Evolutionary conservation across 495 filamentous ascomycete genomes (phyloP), one percentile per base, ranked within the genome.

Genomic region (Trichoderma erinaceum): DNA sequence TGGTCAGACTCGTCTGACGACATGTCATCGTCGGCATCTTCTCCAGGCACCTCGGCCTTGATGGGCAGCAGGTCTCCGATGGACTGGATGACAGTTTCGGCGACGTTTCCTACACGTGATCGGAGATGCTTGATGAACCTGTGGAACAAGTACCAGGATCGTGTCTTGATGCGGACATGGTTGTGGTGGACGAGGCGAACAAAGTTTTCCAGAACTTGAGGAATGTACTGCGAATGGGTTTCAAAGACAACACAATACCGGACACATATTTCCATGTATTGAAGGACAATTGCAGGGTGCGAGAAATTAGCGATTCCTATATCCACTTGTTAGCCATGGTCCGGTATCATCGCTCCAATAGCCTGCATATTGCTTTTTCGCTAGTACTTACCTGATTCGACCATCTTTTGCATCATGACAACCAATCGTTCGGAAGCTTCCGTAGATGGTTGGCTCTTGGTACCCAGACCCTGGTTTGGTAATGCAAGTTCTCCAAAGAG

Each of bases 191-290:
- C 89, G 29, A 97, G 86, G 41, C 87, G 86, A 43, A 98, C 91
- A 78, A 98, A 99, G 73, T 89, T 90, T 70, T 97, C 92, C n/a
- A 99, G 82, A 5, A 92, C 92, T 68, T 85, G 88, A 8, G 90
- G 90, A 56, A 98, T 95, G 63, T 88, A 84, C 1, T 87, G 81
- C 3, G 88, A 83, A 71, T 97, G 90, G 44, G 85, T 82, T 69
- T 96, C 91, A 78, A 99, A 98, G 78, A 97, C 97, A n/a, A 86
- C 84, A 75, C 86, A 88, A 75, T 98, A 98, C 44, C 95, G 89
- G 41, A 97, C 92, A 75, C 92, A 96, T 50, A 97, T 95, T 72
- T 98, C 95, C 96, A 98, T 98, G 72, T 95, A 98, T 76, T 97
- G 92, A 18, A 98, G 82, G 68, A 97, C 88, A 41, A 97, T 91